Evolutionary conservation across 169 alveolate species (phyloP).

Genomic region (Cryptosporidium canis): DNA sequence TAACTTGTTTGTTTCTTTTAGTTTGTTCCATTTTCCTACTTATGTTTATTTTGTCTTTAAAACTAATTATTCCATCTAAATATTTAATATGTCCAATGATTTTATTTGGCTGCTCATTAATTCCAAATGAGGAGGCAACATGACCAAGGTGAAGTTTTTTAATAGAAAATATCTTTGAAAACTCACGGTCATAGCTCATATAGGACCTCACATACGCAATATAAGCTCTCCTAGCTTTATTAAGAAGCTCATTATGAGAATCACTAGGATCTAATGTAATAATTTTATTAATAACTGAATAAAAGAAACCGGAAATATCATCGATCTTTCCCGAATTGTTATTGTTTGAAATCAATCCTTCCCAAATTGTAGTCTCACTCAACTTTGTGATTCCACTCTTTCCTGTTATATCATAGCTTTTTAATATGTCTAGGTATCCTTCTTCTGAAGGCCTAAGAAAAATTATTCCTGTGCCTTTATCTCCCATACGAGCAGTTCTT

Average conservation of each 20-base stretch:
- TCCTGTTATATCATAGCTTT: conserved; percentile 9
- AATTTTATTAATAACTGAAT: conserved; percentile 56
- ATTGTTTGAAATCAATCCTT: conserved; percentile 47
- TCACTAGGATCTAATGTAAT: conserved; percentile 50
- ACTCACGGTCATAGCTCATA: conserved; percentile 64
- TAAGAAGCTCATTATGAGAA: conserved; percentile 30
- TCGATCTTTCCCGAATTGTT: conserved; percentile 32
- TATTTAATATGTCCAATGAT: conserved; percentile 45
- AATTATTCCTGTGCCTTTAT: conserved; percentile 85
- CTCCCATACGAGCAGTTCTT: conserved; percentile 93
- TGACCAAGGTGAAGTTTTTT: conserved; percentile 61
- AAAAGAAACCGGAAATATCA: conserved; percentile 66
- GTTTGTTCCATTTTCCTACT: neutral
- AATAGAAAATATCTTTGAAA: conserved; percentile 54
- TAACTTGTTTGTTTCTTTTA: neutral
- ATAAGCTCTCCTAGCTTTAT: conserved; percentile 71
- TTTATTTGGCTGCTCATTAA: conserved; percentile 66
- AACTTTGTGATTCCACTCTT: conserved; percentile 8
- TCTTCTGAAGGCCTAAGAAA: conserved; percentile 79
- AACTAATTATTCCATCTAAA: conserved; percentile 28
- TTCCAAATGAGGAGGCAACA: conserved; percentile 71
- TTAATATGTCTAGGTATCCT: conserved; percentile 59
- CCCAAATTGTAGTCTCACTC: conserved; percentile 65
- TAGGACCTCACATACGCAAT: conserved; percentile 65
- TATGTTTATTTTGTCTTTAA: conserved; percentile 12